Conservation (phyloP, 768 basidiomycete species). For the Hericium rajendrae region DNA sequence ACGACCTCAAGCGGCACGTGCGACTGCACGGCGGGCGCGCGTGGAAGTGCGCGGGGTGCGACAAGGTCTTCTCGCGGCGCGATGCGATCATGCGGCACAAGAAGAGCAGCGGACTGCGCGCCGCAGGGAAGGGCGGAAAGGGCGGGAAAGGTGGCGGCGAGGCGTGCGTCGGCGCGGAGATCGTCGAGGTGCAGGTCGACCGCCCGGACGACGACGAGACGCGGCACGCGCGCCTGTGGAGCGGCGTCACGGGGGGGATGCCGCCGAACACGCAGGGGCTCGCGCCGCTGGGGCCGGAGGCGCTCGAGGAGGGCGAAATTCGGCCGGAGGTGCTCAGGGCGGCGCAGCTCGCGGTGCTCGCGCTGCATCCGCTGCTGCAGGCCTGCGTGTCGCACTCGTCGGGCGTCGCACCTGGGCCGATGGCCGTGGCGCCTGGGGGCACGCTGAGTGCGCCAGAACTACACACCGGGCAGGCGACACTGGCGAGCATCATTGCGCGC, state of each 20-base stretch:
- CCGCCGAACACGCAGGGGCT: neutral
- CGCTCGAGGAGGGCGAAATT: constrained; percentile 14
- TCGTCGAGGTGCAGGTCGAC: constrained; percentile 47
- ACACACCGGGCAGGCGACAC: constrained; percentile 48
- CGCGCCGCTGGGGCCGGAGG: neutral
- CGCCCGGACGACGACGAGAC: constrained; percentile 32
- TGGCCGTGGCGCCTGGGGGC: constrained; percentile 5
- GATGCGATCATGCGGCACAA: constrained; percentile 77
- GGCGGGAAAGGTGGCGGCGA: constrained; percentile 25
- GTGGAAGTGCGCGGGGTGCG: constrained; percentile 67
- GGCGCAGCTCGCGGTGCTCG: constrained; percentile 11
- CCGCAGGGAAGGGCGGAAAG: neutral
- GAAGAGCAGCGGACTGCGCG: constrained; percentile 37
- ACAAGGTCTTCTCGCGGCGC: constrained; percentile 64
- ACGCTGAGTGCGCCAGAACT: constrained; percentile 7
- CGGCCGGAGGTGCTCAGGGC: constrained; percentile 5
- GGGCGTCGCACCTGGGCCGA: neutral
- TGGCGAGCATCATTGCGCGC: constrained; percentile 66
- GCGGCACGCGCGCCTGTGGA: constrained; percentile 39
- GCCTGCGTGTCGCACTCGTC: constrained; percentile 8
- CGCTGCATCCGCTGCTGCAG: constrained; percentile 9
- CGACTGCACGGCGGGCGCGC: constrained; percentile 64
- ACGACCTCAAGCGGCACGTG: constrained; percentile 72
- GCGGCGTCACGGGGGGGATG: constrained; percentile 36
- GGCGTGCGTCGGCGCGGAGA: constrained; percentile 44